phyloP scores from a whole-genome alignment of 2,329 filamentous ascomycete genomes.

The Phialemoniopsis sp. region DNA sequence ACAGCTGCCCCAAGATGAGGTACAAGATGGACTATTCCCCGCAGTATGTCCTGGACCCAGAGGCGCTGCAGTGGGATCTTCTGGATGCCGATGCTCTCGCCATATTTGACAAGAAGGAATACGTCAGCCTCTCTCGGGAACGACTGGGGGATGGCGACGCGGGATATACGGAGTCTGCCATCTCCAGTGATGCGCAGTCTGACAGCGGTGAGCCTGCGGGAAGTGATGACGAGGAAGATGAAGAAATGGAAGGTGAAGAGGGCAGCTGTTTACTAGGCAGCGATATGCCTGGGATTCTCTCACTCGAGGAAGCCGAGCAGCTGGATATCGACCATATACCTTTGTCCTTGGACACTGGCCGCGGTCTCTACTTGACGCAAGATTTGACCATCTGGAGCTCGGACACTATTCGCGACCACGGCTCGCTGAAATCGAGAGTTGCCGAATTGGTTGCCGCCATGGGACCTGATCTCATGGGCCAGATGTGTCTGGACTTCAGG shows the following conservation, averaged over 20 bases:
- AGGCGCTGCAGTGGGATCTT: constrained; percentile 57
- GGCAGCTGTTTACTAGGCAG: constrained; percentile 48
- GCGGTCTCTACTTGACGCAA: constrained; percentile 34
- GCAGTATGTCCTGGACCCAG: constrained; percentile 69
- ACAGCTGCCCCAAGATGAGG: constrained; percentile 75
- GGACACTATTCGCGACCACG: constrained; percentile 41
- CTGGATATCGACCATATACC: constrained; percentile 57
- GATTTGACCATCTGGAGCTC: constrained; percentile 58
- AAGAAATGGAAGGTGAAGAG: constrained; percentile 14
- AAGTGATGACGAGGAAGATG: constrained; percentile 14
- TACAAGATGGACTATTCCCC: constrained; percentile 80
- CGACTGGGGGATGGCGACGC: constrained; percentile 12
- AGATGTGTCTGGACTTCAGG: constrained; percentile 55
- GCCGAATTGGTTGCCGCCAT: constrained; percentile 65
- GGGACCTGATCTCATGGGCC: constrained; percentile 53
- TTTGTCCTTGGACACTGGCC: constrained; percentile 39
- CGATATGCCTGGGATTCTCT: constrained; percentile 64
- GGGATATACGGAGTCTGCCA: neutral
- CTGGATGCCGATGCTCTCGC: constrained; percentile 47
- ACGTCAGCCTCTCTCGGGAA: constrained; percentile 41
- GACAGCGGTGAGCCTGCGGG: constrained; percentile 11
- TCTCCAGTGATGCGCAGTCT: constrained; percentile 15
- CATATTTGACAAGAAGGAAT: constrained; percentile 50
- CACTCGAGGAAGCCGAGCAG: constrained; percentile 44
- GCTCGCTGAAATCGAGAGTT: constrained; percentile 56